Conservation (phyloP, 2,329 filamentous ascomycete species). For the Aspergillus spinulosporus region DNA sequence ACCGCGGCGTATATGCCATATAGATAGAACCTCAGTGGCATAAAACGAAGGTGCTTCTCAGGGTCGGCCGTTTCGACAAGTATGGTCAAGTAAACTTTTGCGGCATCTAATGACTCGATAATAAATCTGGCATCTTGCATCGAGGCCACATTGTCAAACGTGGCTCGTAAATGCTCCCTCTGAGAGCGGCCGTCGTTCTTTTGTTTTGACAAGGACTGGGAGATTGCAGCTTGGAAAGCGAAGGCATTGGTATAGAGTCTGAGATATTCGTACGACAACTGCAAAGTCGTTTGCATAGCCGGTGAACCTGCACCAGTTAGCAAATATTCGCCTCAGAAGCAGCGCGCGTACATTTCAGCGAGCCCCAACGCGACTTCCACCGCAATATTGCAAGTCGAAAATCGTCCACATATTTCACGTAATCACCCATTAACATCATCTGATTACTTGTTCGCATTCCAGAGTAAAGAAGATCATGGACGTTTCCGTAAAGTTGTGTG, state of each 20-base stretch:
- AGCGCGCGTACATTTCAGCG: conserved; percentile 56
- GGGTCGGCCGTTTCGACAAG: conserved; percentile 62
- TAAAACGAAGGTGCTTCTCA: conserved; percentile 60
- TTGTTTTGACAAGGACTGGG: conserved; percentile 47
- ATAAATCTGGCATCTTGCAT: conserved; percentile 66
- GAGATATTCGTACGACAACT: conserved; percentile 71
- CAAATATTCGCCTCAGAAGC: not conserved
- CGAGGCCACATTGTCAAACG: conserved; percentile 57
- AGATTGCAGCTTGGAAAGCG: conserved; percentile 70
- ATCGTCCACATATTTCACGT: conserved; percentile 74
- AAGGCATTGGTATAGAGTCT: conserved; percentile 74
- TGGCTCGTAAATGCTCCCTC: conserved; percentile 44
- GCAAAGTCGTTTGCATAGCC: conserved; percentile 65
- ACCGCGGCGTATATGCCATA: conserved; percentile 65
- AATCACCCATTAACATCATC: conserved; percentile 69
- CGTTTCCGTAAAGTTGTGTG: conserved; percentile 71
- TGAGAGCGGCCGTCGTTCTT: conserved; percentile 37
- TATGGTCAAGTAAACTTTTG: conserved; percentile 61
- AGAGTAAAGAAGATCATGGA: conserved; percentile 72
- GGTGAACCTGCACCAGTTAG: conserved; percentile 53
- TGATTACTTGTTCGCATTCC: conserved; percentile 69
- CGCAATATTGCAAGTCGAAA: conserved; percentile 67
- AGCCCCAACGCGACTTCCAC: conserved; percentile 71
- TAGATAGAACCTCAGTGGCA: conserved; percentile 65
- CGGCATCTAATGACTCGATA: conserved; percentile 65